Base-by-base conservation (phyloP, 306 rosid genomes). In the Arachis stenosperma region DNA sequence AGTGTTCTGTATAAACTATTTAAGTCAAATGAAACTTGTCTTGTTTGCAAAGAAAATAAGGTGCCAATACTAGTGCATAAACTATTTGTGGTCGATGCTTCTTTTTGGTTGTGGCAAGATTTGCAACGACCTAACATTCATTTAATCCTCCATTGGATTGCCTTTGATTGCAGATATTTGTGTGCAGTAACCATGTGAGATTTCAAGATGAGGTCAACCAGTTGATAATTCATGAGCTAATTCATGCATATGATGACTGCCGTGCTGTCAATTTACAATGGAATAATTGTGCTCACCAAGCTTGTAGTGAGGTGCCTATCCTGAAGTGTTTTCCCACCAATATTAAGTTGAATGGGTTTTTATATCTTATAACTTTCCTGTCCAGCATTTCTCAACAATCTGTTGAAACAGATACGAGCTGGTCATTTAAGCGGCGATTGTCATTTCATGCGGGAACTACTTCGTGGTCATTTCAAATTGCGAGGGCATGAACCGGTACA, bases 401-500 rank as follows among this genome's bases (percentile, higher is more conserved):
- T 51, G 36, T 11, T 55, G 64, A 59, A 86, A 76, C 83, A 91
- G 97, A 84, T 91, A 70, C 85, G 96, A 67, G 90, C 97, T 59
- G 82, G 70, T 68, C 91, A 89, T 84, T 78, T 91, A 40, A 89
- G 96, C 56, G 97, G 97, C 59, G 88, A 86, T 80, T 89, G 97
- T 69, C 97, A 89, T 85, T 91, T 65, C 67, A 89, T 89, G 65
- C 79, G 93, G 60, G 97, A 91, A 82, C 70, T 91, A 39, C 73
- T 92, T 43, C 82, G 92, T 61, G 96, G 97, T 76, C 69, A 60
- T 67, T 5, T 83, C 65, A 92, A 83, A 71, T 14, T 92, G 56
- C 86, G 90, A 69, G 96, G 92, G 75, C 97, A 88, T 59, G 95
- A 83, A 82, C 92, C 88, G 76, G 97, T 91, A 83, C 47, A 76